Base-by-base conservation (phyloP, 352 stramenopile genomes). In the Achlya hypogyna region DNA sequence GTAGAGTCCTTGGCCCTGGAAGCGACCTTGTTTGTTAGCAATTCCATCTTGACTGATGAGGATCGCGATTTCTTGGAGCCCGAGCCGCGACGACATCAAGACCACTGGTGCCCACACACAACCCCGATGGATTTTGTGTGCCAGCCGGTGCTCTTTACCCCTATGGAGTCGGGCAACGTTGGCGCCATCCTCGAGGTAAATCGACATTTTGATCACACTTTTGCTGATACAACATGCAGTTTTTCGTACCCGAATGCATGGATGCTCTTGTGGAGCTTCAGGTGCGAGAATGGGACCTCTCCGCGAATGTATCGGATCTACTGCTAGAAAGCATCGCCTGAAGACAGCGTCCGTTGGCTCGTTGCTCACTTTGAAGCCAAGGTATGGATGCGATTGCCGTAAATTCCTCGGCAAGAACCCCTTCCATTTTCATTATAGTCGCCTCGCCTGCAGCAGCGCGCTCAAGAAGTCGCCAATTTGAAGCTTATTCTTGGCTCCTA, bases 301-400 rank as follows among this genome's bases (percentile, higher is more conserved):
- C 31, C 12, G 16, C 25, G 25, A 56, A 54, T 22, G 40, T 38
- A 20, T 31, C 4, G 10, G 59, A 32, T 31, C 16, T 1, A 38
- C 16, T 25, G 3, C 14, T 58, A 67, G 60, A 67, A 67, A 32
- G 38, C 4, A 20, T n/a, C 31, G 23, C 42, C 60, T 22, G 14
- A 27, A 5, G 60, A 67, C 22, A 42, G 42, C 20, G 20, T 67
- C 16, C 45, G 25, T 16, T 67, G 60, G 60, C 51, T 67, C 18
- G 34, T 67, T 23, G 28, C 25, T 5, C 32, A 67, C 23, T 67
- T 67, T 32, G 20, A 58, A n/a, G 31, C 45, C 45, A 67, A 67
- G 42, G 60, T 67, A 32, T 20, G 23, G n/a, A n/a, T 32, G 31
- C 12, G 16, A n/a, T 64, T 64, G 27, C 16, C 10, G 4, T 1